Percentiles rank a stretch among this genome's conserved stretches.
These are phyloP conservation scores for Symbiodinium natans DNA, from an alignment of 73 alveolate species.

Conservation along the genomic window DNA sequence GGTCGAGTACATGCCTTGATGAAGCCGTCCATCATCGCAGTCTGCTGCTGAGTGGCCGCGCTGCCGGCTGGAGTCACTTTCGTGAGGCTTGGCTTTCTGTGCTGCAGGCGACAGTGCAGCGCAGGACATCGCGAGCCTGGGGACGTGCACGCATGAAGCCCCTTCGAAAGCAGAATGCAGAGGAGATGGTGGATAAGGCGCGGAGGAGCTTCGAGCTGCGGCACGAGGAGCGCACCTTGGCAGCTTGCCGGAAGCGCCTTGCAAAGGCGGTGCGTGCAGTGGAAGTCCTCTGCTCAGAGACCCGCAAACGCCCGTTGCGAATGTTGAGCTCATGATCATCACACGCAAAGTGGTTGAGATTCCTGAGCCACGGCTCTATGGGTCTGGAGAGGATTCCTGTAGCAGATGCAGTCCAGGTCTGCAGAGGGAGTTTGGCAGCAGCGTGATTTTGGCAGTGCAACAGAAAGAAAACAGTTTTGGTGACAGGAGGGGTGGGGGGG, in stretches of 20 bases:
- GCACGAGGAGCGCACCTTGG: too few relatives aligned
- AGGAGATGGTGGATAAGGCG: not conserved
- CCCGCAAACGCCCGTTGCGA: not conserved
- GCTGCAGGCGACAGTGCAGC: constrained; percentile 22
- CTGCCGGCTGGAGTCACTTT: not conserved
- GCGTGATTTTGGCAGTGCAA: not conserved
- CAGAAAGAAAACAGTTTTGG: too few relatives aligned
- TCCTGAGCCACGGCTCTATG: too few relatives aligned
- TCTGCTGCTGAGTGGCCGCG: constrained; percentile 29
- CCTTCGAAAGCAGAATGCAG: not conserved
- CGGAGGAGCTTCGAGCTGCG: constrained; percentile 14
- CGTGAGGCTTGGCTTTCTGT: constrained; percentile 11
- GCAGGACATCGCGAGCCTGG: constrained; percentile 22
- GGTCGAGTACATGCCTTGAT: constrained; percentile 48
- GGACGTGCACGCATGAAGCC: constrained; percentile 53
- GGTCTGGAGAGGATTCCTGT: too few relatives aligned
- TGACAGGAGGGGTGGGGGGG: too few relatives aligned
- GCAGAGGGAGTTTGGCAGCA: not conserved
- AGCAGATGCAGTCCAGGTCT: not conserved
- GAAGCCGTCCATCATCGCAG: constrained; percentile 32
- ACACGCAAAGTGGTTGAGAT: too few relatives aligned
- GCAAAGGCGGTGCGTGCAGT: not conserved
- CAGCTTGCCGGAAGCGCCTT: not conserved
- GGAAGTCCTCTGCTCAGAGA: not conserved
- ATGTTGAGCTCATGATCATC: too few relatives aligned